Evolutionary conservation across 768 basidiomycete genomes (phyloP), one percentile per base, ranked within the genome.

Genomic region (Tylopilus vinaceipallidus): DNA sequence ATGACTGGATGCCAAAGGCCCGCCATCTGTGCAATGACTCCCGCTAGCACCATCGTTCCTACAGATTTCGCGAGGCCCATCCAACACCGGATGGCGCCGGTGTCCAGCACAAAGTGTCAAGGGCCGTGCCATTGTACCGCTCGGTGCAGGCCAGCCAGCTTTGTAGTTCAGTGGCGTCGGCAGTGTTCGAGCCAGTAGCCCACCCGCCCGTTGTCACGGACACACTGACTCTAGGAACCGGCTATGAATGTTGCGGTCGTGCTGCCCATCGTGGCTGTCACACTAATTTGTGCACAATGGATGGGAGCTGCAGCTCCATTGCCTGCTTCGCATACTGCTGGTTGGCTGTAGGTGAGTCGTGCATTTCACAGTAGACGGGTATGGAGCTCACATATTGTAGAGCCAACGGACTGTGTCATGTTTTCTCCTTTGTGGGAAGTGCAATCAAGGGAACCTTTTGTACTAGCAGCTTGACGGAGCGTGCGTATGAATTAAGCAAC

Each of bases 261-360:
- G 35, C 5, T 43, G 12, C 41, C n/a, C 40, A 23, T 49, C 13
- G 47, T 38, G 24, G 26, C 22, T 22, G 51, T 11, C 17, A 32
- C 3, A 26, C 29, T 19, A 14, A 41, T 6, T 19, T 37, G 43
- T 6, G 27, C 16, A 13, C 53, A 54, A 26, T 50, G 53, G 14
- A 53, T 53, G 20, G 27, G 13, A 6, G 44, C 35, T 16, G 53
- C 53, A 2, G 50, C 53, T 22, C 37, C 29, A 26, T 54, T 54
- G 39, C 23, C 40, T 8, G 50, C 26, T 33, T 45, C 29, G 34
- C 53, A 54, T 5, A 22, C 39, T 46, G 6, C 2, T 5, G 16
- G 7, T 16, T 10, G 23, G 20, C 14, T 20, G 20, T 23, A 16
- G 13, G 12, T 44, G 16, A 23, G 17, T 19, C 38, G 17, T 33